These are phyloP conservation scores for Nevesoporus exiguus DNA, from an alignment of 768 basidiomycete species.

Conservation along the genomic window DNA sequence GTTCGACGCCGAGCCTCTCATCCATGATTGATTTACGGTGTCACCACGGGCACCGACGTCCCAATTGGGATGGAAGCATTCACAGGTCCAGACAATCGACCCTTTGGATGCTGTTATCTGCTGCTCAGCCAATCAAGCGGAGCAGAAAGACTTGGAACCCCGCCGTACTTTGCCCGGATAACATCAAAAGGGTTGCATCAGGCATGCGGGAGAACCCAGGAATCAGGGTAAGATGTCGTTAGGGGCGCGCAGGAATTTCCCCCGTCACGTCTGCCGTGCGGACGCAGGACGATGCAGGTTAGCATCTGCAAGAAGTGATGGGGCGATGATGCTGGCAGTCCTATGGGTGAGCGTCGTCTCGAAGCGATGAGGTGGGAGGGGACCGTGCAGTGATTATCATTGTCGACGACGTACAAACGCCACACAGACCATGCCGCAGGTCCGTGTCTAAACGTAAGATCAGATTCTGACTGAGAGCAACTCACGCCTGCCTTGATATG, in stretches of 20 bases:
- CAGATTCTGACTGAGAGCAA: conserved; percentile 11
- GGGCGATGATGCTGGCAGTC: background rate
- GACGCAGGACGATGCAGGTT: background rate
- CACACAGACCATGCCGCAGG: conserved; percentile 12
- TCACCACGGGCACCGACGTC: conserved; percentile 6
- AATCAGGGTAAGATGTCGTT: conserved; percentile 9
- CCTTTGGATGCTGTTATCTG: background rate
- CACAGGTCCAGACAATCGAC: conserved; percentile 7
- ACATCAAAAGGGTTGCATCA: conserved; percentile 9
- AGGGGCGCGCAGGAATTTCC: background rate
- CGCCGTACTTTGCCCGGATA: background rate
- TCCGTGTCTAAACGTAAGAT: conserved; percentile 17
- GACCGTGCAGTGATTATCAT: conserved; percentile 19
- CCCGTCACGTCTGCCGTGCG: background rate
- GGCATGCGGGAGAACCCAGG: conserved; percentile 15
- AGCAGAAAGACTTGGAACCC: background rate
- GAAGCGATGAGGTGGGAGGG: conserved; percentile 1
- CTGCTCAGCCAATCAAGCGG: background rate
- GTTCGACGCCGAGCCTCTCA: conserved; percentile 2
- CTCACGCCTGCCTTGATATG: conserved; percentile 25
- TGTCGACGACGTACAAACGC: conserved; percentile 21
- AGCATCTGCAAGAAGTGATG: background rate
- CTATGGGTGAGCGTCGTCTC: background rate
- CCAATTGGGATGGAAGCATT: conserved; percentile 5
- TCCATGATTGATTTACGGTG: conserved; percentile 11